Evolutionary conservation across 768 basidiomycete species (phyloP), one percentile per base, ranked within the genome.

Genomic region (Boletus sensibilis): DNA sequence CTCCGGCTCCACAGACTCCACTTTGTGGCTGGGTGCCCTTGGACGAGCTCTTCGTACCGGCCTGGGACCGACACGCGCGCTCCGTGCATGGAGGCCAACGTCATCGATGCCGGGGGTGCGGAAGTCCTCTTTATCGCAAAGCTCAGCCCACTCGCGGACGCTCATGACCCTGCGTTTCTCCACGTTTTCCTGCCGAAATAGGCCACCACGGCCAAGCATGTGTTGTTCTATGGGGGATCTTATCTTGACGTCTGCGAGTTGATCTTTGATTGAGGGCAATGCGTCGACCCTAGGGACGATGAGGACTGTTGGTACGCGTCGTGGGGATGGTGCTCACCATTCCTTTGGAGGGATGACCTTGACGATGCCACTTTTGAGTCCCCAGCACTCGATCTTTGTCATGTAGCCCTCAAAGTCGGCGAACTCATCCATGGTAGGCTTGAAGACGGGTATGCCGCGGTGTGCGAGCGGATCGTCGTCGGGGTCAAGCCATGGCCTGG

Each of bases 391-490:
- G 43, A 98, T 81, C 57, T 75, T 83, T 60, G 83, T 86, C 82
- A 97, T 88, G 70, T 92, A 98, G 12, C 68, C 86, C 67, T 99
- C 96, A 71, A 98, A 98, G 73, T 94, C 91, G 58, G 78, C 70
- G 64, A 97, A 97, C 64, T 98, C 93, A 49, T 88, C 87, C 84
- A 95, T 88, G 2, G 89, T 85, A 10, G 97, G 97, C 68, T 85
- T 89, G 81, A 99, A 99, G 12, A 99, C 94, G 6, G 96, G 97
- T 44, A 98, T 96, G 37, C 96, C 97, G 47, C 90, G 88, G 64
- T 86, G 82, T 0, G 91, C 90, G 29, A 85, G 67, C 25, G 85
- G 89, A 76, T 93, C 92, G 65, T 92, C 89, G 29, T 79, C 78
- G n/a, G 92, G 92, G 61, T 85, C 82, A 34, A 92, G 76, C 83